phyloP scores from a whole-genome alignment of 768 basidiomycete species.

The Boletus coccyginus region DNA sequence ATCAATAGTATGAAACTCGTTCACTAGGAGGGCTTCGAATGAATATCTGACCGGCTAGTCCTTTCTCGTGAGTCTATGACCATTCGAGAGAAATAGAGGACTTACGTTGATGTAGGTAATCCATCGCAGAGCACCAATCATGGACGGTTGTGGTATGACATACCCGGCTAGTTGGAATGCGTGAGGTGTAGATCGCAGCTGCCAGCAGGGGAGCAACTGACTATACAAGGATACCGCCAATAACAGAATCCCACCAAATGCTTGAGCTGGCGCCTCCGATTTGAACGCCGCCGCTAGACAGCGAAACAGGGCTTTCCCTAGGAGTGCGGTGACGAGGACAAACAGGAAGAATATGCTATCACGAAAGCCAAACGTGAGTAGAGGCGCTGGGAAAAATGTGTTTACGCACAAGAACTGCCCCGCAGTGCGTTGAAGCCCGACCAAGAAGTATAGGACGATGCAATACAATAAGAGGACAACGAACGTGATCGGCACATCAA shows the following conservation, averaged over 20 bases:
- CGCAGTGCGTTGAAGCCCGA: constrained; percentile 51
- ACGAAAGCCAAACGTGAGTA: background rate
- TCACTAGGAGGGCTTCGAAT: constrained; percentile 73
- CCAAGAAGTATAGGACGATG: constrained; percentile 58
- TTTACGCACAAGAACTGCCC: constrained; percentile 63
- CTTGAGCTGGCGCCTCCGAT: constrained; percentile 59
- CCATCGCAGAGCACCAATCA: constrained; percentile 70
- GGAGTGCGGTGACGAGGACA: constrained; percentile 52
- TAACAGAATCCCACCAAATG: constrained; percentile 51
- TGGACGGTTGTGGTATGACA: constrained; percentile 55
- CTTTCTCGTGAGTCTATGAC: background rate
- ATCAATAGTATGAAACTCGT: constrained; percentile 75
- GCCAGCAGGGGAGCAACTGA: background rate
- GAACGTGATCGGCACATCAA: constrained; percentile 45
- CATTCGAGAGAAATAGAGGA: constrained; percentile 31
- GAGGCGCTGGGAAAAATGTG: constrained; percentile 1
- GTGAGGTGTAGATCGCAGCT: background rate
- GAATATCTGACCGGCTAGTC: constrained; percentile 51
- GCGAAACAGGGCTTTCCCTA: constrained; percentile 79
- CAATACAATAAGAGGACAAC: constrained; percentile 33
- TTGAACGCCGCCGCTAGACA: constrained; percentile 58
- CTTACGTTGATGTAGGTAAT: constrained; percentile 62
- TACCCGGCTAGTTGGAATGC: constrained; percentile 40
- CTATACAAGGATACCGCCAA: constrained; percentile 54
- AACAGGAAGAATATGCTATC: constrained; percentile 58